Conservation (phyloP, 176 grass and related monocot genomes). For the Echinochloa phyllopogon region DNA sequence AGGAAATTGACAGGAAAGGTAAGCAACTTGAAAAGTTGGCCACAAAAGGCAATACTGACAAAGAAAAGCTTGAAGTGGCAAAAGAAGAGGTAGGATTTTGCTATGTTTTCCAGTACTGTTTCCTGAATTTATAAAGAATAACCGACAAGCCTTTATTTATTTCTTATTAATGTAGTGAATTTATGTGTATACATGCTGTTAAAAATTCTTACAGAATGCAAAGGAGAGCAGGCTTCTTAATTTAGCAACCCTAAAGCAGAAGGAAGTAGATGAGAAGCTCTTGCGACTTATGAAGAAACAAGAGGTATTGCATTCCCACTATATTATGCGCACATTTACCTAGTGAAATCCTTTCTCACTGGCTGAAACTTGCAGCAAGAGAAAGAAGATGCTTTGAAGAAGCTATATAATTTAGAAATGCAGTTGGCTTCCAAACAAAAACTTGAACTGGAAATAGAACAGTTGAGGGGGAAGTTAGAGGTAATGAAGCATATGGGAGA, state of each 20-base stretch:
- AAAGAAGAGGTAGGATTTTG: constrained; percentile 34
- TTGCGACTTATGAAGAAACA: constrained; percentile 55
- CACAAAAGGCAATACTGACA: constrained; percentile 32
- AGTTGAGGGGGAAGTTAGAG: constrained; percentile 56
- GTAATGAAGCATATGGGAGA: constrained; percentile 63
- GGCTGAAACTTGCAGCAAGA: constrained; percentile 48
- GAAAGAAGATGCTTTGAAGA: constrained; percentile 49
- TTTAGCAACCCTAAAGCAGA: constrained; percentile 54
- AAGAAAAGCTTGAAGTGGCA: constrained; percentile 24
- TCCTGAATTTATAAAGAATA: constrained; percentile 1
- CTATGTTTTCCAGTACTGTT: constrained; percentile 19
- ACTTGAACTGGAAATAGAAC: constrained; percentile 71
- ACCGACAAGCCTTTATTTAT: neutral
- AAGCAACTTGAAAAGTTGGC: constrained; percentile 41
- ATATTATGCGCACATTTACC: neutral
- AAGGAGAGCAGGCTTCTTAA: constrained; percentile 53
- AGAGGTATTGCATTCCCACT: constrained; percentile 43
- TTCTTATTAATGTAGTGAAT: constrained; percentile 22
- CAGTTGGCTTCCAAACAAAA: constrained; percentile 60
- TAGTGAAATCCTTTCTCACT: constrained; percentile 36
- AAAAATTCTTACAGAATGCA: constrained; percentile 53
- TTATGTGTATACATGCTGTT: constrained; percentile 10
- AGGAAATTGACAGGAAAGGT: constrained; percentile 26
- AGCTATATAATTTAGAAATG: constrained; percentile 48
- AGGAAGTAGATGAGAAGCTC: constrained; percentile 55